Base-by-base conservation (phyloP, 371 early-diverging fungal species). In the Batkoa obscura region DNA sequence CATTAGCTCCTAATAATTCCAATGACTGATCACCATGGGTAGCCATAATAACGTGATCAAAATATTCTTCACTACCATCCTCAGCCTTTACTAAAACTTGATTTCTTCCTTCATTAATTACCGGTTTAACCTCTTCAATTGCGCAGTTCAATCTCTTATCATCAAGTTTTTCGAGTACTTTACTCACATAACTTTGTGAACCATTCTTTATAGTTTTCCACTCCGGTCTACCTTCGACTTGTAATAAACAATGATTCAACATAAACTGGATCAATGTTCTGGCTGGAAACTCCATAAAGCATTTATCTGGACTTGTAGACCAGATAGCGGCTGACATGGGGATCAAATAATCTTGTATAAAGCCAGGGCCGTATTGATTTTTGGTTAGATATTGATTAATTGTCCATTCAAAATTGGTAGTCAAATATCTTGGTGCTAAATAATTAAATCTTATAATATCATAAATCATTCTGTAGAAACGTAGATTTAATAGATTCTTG, bases 291-390 rank as follows among this genome's bases (percentile, higher is more conserved):
- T 66, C 61, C 51, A 66, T 62, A 38, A 66, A 60, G n/a, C 75
- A 69, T 60, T 65, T 66, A 42, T 72, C 68, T 13, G 73, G 69
- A 35, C 76, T 74, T 3, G 76, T 75, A 32, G 73, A 72, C 80
- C 80, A 80, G 46, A 80, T 71, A n/a, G 73, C 67, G 3, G 79
- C 73, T 10, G 77, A 74, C 73, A 76, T 75, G 12, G 80, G 78
- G 5, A 63, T 55, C 31, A 70, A 54, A 56, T 77, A 80, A 64
- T 76, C 69, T 52, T 75, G 64, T 38, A 63, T 68, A 57, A 80
- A 80, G 48, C 67, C 68, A 1, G 56, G 35, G 8, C 75, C 71
- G 64, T 74, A 80, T 10, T 57, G 55, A 41, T 71, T 59, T 53
- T 62, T 23, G 1, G 43, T 47, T 46, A 78, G 66, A 59, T 73